These are phyloP conservation scores for Candida montana DNA, from an alignment of 805 yeast species.

Conservation along the genomic window DNA sequence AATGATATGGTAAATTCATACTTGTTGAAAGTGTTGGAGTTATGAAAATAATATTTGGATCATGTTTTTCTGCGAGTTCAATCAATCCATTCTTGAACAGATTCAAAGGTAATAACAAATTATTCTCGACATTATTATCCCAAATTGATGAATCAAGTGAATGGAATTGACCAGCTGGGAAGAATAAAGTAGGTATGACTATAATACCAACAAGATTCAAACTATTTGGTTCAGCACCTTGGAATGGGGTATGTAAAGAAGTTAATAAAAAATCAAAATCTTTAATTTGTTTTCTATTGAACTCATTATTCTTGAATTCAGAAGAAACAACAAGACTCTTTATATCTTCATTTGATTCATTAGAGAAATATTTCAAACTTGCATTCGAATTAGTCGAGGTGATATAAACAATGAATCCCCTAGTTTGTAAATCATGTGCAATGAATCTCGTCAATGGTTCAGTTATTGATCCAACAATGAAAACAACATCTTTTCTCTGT, in stretches of 20 bases:
- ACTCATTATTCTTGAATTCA: slow-evolving; percentile 34
- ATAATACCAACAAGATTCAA: slow-evolving; percentile 61
- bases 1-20: slow-evolving; percentile 55
- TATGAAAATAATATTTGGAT: slow-evolving; percentile 44
- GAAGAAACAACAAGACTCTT: slow-evolving; percentile 54
- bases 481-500: slow-evolving; percentile 67
- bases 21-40: slow-evolving; percentile 53
- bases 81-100: slow-evolving; percentile 52
- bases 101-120: slow-evolving; percentile 43
- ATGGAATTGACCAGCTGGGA: slow-evolving; percentile 66
- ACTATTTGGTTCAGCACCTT: slow-evolving; percentile 50
- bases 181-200: slow-evolving; percentile 63
- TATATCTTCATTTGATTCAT: slow-evolving; percentile 63
- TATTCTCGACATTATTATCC: slow-evolving; percentile 40
- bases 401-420: slow-evolving; percentile 79
- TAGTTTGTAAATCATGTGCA: slow-evolving; percentile 65
- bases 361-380: slow-evolving; percentile 40
- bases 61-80: slow-evolving; percentile 45
- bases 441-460: slow-evolving; percentile 67
- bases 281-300: slow-evolving; percentile 39
- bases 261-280: slow-evolving; percentile 45
- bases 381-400: slow-evolving; percentile 38
- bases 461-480: slow-evolving; percentile 70
- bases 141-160: slow-evolving; percentile 46
- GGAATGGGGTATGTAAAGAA: slow-evolving; percentile 52